Percentiles rank a stretch among this genome's conserved stretches.
Conservation (phyloP, 768 basidiomycete genomes). For the Leccinum rimulosum region DNA sequence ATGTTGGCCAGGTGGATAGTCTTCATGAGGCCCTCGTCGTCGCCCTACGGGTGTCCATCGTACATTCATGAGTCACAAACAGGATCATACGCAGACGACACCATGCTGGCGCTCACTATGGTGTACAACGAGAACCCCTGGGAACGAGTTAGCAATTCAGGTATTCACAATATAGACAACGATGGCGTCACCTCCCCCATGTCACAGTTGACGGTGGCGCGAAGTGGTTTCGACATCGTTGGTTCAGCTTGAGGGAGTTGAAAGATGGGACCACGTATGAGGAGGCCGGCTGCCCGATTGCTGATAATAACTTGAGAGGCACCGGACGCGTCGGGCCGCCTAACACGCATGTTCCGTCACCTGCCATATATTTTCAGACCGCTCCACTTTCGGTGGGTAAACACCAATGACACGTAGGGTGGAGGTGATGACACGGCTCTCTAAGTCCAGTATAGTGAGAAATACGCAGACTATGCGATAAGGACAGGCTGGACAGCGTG, state of each 20-base stretch:
- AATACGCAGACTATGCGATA: slow-evolving; percentile 1
- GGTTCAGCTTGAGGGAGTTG: not conserved
- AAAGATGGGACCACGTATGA: not conserved
- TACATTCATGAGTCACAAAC: not conserved
- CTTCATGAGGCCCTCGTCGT: slow-evolving; percentile 53
- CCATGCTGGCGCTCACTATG: slow-evolving; percentile 30
- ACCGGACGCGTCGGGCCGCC: slow-evolving; percentile 3
- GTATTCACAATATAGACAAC: not conserved
- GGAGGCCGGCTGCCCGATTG: not conserved
- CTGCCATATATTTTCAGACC: not conserved
- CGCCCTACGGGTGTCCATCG: slow-evolving; percentile 34
- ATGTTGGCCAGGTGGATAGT: slow-evolving; percentile 60
- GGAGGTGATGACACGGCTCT: not conserved
- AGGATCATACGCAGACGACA: not conserved
- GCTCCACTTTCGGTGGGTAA: not conserved
- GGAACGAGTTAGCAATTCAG: slow-evolving; percentile 1
- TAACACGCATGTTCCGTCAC: not conserved
- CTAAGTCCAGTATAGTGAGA: not conserved
- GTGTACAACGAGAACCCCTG: slow-evolving; percentile 54
- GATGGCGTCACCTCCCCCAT: slow-evolving; percentile 48
- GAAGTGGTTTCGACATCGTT: slow-evolving; percentile 23
- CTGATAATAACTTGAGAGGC: not conserved
- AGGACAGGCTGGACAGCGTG: slow-evolving; percentile 1
- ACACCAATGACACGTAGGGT: not conserved
- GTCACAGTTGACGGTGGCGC: slow-evolving; percentile 52